Base-by-base conservation (phyloP, 2,329 filamentous ascomycete species). In the Trichoderma simmonsii region DNA sequence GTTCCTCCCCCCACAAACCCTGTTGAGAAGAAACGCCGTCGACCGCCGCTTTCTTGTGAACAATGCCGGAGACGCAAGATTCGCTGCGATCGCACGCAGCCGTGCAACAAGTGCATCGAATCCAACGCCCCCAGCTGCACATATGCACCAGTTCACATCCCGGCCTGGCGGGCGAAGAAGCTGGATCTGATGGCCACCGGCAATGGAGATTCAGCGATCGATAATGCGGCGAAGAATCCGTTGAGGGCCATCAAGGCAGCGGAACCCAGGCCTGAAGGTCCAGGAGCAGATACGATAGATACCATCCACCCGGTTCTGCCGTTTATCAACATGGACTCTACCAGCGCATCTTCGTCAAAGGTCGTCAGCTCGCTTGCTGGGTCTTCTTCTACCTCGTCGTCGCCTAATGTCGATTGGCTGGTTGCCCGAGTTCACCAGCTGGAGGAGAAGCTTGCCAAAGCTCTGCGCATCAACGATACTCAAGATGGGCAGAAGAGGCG, bases 51-150 rank as follows among this genome's bases (percentile, higher is more conserved):
- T 36, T 88, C 88, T 1, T 90, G 88, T 77, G 81, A 84, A 74
- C 82, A 88, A 56, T 91, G 90, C 76, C 83, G 89, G 57, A 85
- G 81, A 70, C 87, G 88, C 54, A 92, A 91, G 78, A 86, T 91
- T 72, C 84, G 85, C 61, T 91, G 89, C 76, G 86, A 91, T 76
- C 86, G 87, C 63, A 85, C 86, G 72, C 79, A 81, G 7, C 90
- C 90, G 1, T 91, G 89, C 75, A 84, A 82, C 72, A 88, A 89
- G 72, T 91, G 90, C 76, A 72, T 86, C n/a, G 85, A 86, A 74
- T 87, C 87, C 26, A 85, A 85, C 74, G 86, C 85, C 54, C 82
- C 84, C 6, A 82, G 82, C 24, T 91, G 90, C 75, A 83, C 86
- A 1, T 91, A 89, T 75, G 81, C 80, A 30, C 78, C 82, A 39